phyloP scores from a whole-genome alignment of 805 yeast species.

The Kluyveromyces nonfermentans region DNA sequence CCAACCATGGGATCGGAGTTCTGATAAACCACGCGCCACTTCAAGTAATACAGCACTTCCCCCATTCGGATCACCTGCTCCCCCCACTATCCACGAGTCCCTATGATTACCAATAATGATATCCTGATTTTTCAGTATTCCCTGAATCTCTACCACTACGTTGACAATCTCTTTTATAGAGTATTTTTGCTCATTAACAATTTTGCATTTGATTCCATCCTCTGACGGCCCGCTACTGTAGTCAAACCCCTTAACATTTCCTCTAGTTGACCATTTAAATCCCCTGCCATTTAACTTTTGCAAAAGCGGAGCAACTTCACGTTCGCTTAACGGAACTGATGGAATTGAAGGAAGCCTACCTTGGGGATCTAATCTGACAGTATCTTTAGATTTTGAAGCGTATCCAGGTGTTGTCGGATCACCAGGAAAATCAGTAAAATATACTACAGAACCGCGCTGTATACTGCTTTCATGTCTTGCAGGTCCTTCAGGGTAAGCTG shows the following conservation, averaged over 20 bases:
- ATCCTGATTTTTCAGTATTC: constrained; percentile 43
- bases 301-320: constrained; percentile 36
- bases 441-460: constrained; percentile 53
- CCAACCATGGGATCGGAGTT: constrained; percentile 47
- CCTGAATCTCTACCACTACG: constrained; percentile 46
- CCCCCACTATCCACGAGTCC: constrained; percentile 42
- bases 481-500: constrained; percentile 53
- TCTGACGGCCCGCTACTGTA: constrained; percentile 41
- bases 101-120: constrained; percentile 48
- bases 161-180: constrained; percentile 38
- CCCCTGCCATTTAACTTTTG: constrained; percentile 32
- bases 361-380: constrained; percentile 33
- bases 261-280: constrained; percentile 30
- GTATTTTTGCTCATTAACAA: constrained; percentile 36
- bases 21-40: constrained; percentile 41
- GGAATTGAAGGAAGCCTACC: constrained; percentile 44
- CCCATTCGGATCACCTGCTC: constrained; percentile 43
- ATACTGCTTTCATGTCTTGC: constrained; percentile 55
- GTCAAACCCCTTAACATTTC: constrained; percentile 34
- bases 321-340: constrained; percentile 40
- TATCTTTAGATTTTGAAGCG: constrained; percentile 38
- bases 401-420: constrained; percentile 75
- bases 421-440: constrained; percentile 53
- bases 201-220: constrained; percentile 22
- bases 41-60: constrained; percentile 44